A percentile compares a stretch with the other conserved stretches of the same genome.
Conservation (phyloP, 2,329 filamentous ascomycete species). For the Aspergillus vadensis region DNA sequence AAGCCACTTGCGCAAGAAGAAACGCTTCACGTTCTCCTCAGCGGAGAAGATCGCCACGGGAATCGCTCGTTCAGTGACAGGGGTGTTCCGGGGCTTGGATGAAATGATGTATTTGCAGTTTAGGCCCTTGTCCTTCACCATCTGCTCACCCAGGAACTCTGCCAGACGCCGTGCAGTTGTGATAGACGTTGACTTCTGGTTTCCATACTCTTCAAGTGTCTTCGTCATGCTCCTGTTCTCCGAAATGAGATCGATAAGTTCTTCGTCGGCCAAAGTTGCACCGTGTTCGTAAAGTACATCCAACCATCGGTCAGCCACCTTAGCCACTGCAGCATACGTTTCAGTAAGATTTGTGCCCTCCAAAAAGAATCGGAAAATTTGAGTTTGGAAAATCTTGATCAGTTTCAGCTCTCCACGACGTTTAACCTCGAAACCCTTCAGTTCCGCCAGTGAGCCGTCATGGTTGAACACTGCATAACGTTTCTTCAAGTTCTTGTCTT, state of each 20-base stretch:
- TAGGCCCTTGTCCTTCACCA: constrained; percentile 98
- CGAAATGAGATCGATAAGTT: constrained; percentile 98
- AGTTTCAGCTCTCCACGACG: constrained; percentile 96
- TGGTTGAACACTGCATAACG: constrained; percentile 99
- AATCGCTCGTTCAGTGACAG: constrained; percentile 90
- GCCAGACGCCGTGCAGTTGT: constrained; percentile 93
- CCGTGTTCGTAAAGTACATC: constrained; percentile 91
- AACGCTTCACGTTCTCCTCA: constrained; percentile 81
- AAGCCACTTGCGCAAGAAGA: constrained; percentile 92
- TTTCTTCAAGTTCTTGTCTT: constrained; percentile 99
- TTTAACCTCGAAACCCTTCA: constrained; percentile 98
- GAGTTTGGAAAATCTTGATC: constrained; percentile 99
- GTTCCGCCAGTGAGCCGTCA: constrained; percentile 88
- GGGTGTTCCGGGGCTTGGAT: constrained; percentile 78
- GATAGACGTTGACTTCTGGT: constrained; percentile 98
- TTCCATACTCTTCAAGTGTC: constrained; percentile 92
- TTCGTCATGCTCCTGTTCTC: constrained; percentile 99
- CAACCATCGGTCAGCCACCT: constrained; percentile 93
- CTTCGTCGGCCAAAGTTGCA: constrained; percentile 87
- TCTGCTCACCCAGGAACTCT: constrained; percentile 95
- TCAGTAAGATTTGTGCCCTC: constrained; percentile 85
- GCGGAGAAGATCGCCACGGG: constrained; percentile 97
- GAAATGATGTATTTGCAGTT: constrained; percentile 99
- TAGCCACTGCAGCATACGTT: constrained; percentile 88
- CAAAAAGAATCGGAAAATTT: constrained; percentile 99